Percentiles rank a stretch among this genome's conserved stretches.
Conservation (phyloP, 805 yeast species). For the Saturnispora ahearnii region DNA sequence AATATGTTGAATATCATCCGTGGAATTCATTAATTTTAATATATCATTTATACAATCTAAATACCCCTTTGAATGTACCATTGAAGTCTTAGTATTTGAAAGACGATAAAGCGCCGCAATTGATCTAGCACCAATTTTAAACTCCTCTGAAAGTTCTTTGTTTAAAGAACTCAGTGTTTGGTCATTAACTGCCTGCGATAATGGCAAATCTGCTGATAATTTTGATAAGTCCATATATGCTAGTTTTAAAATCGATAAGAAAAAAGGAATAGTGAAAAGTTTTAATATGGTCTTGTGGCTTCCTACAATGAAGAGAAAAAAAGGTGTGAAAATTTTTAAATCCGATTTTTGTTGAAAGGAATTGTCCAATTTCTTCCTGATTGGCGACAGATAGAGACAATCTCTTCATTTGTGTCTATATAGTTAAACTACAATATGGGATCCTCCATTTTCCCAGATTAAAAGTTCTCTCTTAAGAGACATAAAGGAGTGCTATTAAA, state of each 20-base stretch:
- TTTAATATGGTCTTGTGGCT: not conserved
- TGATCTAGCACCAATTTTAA: constrained; percentile 62
- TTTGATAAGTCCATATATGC: constrained; percentile 52
- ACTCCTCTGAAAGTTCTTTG: constrained; percentile 49
- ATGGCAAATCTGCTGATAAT: constrained; percentile 46
- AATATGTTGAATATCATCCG: constrained; percentile 30
- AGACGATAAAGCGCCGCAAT: constrained; percentile 59
- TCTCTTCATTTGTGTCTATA: not conserved
- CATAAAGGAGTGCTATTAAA: not conserved
- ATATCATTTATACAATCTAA: constrained; percentile 53
- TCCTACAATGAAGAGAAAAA: not conserved
- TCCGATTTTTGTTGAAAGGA: not conserved
- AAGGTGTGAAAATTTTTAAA: not conserved
- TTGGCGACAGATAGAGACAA: too few species aligned
- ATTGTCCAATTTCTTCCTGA: not conserved
- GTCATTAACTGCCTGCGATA: constrained; percentile 39
- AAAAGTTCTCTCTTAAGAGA: not conserved
- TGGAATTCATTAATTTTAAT: constrained; percentile 15
- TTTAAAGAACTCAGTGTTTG: constrained; percentile 40
- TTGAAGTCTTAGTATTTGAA: constrained; percentile 42
- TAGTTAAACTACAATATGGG: not conserved
- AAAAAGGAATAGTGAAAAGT: not conserved
- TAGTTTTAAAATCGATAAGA: not conserved
- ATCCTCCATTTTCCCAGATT: not conserved
- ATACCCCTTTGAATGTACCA: constrained; percentile 49